phyloP scores from a whole-genome alignment of 495 filamentous ascomycete species.

The Melanomma pulvis-pyrius region DNA sequence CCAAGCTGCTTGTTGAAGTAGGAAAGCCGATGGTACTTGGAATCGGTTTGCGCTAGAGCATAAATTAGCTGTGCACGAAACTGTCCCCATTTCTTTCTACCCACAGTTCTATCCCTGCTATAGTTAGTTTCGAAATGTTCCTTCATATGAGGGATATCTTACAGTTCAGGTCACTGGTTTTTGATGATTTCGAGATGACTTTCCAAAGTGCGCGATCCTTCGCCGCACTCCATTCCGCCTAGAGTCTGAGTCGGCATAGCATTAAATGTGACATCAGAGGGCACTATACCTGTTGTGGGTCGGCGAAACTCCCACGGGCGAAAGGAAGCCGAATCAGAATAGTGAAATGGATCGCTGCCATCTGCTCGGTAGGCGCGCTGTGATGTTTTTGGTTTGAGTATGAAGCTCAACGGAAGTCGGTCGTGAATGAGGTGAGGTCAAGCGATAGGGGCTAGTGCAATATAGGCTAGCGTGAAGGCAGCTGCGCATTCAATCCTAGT shows the following conservation, averaged over 20 bases:
- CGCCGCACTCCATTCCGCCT: constrained; percentile 72
- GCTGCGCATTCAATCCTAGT: no score
- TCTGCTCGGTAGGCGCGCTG: background rate
- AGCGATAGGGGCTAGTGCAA: background rate
- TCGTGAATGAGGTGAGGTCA: background rate
- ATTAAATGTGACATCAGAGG: background rate
- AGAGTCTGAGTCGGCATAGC: constrained; percentile 23
- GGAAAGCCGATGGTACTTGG: constrained; percentile 79
- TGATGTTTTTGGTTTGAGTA: background rate
- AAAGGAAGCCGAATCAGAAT: constrained; percentile 89
- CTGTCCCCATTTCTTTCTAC: constrained; percentile 31
- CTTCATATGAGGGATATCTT: constrained; percentile 40
- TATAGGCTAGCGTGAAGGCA: constrained; percentile 2
- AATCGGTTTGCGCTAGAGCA: constrained; percentile 60
- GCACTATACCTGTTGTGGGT: constrained; percentile 75
- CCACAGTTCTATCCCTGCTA: constrained; percentile 80
- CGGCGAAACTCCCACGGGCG: constrained; percentile 80
- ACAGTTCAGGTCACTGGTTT: constrained; percentile 83
- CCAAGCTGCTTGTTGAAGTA: constrained; percentile 93
- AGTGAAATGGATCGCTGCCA: constrained; percentile 56
- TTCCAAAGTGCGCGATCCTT: constrained; percentile 93
- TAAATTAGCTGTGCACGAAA: background rate
- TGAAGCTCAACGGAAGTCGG: background rate
- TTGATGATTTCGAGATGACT: constrained; percentile 73
- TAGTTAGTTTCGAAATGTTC: constrained; percentile 41